These are phyloP conservation scores for Daldinia bambusicola DNA, from an alignment of 495 filamentous ascomycete genomes.

Conservation along the genomic window DNA sequence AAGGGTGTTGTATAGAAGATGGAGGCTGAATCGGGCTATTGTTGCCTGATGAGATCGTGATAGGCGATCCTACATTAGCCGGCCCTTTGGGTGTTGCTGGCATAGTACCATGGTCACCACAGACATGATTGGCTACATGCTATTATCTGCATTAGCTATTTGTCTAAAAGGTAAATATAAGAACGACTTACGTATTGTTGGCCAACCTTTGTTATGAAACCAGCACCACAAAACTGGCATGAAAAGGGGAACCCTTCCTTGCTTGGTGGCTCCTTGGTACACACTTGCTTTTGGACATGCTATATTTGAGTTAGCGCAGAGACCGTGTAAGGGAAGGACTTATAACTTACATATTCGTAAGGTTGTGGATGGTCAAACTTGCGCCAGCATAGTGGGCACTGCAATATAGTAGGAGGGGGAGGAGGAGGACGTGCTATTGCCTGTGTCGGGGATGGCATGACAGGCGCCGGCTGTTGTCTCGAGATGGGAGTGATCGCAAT, in stretches of 20 bases:
- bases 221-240: slow-evolving; percentile 55
- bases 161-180: background rate
- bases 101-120: slow-evolving; percentile 45
- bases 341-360: slow-evolving; percentile 56
- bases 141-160: slow-evolving; percentile 33
- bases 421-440: background rate
- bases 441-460: slow-evolving; percentile 5
- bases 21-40: slow-evolving; percentile 27
- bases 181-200: slow-evolving; percentile 49
- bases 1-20: background rate
- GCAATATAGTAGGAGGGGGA: slow-evolving; percentile 32
- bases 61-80: slow-evolving; percentile 29
- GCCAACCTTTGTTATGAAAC: slow-evolving; percentile 49
- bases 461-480: slow-evolving; percentile 9
- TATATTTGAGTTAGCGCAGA: slow-evolving; percentile 30
- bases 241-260: slow-evolving; percentile 46
- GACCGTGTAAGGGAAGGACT: background rate
- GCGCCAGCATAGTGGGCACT: slow-evolving; percentile 55
- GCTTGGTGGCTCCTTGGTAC: slow-evolving; percentile 46
- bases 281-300: slow-evolving; percentile 55
- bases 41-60: slow-evolving; percentile 36
- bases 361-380: slow-evolving; percentile 48
- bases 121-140: slow-evolving; percentile 52
- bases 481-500: slow-evolving; percentile 3
- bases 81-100: slow-evolving; percentile 32